phyloP scores from a whole-genome alignment of 2,329 filamentous ascomycete genomes.

The Xenosphaeropsis pyriputrescens region DNA sequence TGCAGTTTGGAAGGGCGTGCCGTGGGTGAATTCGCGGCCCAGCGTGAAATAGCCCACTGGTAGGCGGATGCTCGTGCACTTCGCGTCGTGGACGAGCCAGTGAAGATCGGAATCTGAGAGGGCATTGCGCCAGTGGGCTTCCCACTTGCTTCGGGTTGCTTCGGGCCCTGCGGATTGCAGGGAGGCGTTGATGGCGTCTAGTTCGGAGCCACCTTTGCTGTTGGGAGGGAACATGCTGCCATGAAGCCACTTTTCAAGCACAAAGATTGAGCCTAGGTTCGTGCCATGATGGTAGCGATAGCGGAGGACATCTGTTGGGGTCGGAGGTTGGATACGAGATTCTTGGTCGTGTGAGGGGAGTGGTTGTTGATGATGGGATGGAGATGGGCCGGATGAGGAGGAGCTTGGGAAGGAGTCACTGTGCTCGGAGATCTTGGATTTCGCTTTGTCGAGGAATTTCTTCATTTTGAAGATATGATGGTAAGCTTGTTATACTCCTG shows the following conservation, averaged over 20 bases:
- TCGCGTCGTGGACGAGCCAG: constrained; percentile 34
- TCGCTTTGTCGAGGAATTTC: constrained; percentile 22
- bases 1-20: constrained; percentile 32
- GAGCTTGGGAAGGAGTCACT: background rate
- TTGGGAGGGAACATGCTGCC: constrained; percentile 30
- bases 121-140: constrained; percentile 35
- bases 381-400: too few species aligned
- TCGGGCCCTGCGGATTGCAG: constrained; percentile 30
- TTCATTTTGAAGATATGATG: constrained; percentile 13
- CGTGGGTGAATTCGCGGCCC: constrained; percentile 30
- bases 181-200: constrained; percentile 31
- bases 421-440: constrained; percentile 14
- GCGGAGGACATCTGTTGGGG: constrained; percentile 25
- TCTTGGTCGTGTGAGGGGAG: too few species aligned
- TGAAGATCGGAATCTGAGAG: constrained; percentile 33
- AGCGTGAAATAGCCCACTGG: constrained; percentile 46
- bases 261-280: constrained; percentile 42
- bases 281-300: constrained; percentile 45
- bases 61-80: constrained; percentile 40
- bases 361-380: too few species aligned
- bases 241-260: constrained; percentile 44
- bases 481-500: too few species aligned
- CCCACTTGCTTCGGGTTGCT: constrained; percentile 31
- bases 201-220: constrained; percentile 27
- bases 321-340: constrained; percentile 5